These are phyloP conservation scores for Barbarea vulgaris DNA, from an alignment of 345 rosid species.

Conservation along the genomic window DNA sequence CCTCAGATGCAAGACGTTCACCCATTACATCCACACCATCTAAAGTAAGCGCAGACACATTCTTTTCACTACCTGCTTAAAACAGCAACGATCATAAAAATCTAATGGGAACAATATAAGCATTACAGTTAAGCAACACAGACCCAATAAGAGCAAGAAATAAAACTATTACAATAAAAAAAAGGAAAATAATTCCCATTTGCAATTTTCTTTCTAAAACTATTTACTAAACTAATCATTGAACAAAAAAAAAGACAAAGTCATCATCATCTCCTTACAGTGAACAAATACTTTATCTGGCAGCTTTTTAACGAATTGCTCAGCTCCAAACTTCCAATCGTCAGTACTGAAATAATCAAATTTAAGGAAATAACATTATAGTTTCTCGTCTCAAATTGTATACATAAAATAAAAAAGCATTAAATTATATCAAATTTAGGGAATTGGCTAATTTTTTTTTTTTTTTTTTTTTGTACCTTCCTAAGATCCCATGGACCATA, in stretches of 20 bases:
- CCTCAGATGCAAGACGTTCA: constrained; percentile 87
- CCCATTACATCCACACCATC: constrained; percentile 99
- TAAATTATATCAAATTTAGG: too few species aligned
- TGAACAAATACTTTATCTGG: constrained; percentile 88
- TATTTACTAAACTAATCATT: background rate
- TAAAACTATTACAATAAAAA: too few species aligned
- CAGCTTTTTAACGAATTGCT: constrained; percentile 72
- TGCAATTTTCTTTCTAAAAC: background rate
- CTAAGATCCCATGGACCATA: constrained; percentile 98
- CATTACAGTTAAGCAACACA: background rate
- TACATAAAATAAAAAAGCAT: too few species aligned
- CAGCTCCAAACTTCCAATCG: constrained; percentile 95
- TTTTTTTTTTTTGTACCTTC: constrained; percentile 54
- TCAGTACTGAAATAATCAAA: constrained; percentile 57
- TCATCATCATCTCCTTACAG: constrained; percentile 68
- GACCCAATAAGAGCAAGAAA: background rate
- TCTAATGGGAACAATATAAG: background rate
- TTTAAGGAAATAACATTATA: background rate
- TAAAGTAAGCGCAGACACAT: constrained; percentile 59
- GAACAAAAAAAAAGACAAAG: background rate
- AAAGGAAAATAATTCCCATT: background rate
- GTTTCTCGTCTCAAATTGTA: too few species aligned
- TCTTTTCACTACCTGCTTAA: constrained; percentile 78
- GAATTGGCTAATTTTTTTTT: background rate
- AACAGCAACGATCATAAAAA: constrained; percentile 18